A percentile compares a stretch with the other conserved stretches of the same genome.
These are phyloP conservation scores for Cokeromyces recurvatus DNA, from an alignment of 371 early-diverging fungal genomes.

Conservation along the genomic window DNA sequence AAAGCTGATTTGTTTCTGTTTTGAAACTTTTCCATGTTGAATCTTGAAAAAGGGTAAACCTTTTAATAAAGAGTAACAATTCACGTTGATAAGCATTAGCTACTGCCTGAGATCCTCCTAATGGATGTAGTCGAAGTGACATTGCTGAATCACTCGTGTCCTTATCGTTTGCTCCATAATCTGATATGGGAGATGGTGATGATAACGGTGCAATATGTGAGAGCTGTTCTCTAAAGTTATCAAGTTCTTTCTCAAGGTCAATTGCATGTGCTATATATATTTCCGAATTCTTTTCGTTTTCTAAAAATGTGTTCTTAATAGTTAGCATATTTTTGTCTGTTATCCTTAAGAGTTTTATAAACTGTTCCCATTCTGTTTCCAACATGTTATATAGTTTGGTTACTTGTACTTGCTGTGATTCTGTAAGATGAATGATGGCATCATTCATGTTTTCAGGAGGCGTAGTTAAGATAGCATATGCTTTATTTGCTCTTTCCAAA, in stretches of 20 bases:
- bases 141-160: too few relatives aligned
- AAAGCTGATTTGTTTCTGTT: conserved; percentile 6
- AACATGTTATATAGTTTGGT: conserved; percentile 29
- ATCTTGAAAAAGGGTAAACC: conserved; percentile 15
- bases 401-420: conserved; percentile 33
- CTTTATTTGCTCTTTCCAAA: conserved; percentile 28
- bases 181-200: too few relatives aligned
- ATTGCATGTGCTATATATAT: conserved; percentile 19
- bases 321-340: conserved; percentile 35
- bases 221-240: too few relatives aligned
- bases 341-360: conserved; percentile 22
- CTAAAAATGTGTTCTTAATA: conserved; percentile 25
- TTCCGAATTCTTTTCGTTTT: conserved; percentile 26
- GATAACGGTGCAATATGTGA: too few relatives aligned
- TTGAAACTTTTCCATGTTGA: conserved; percentile 24
- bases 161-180: too few relatives aligned
- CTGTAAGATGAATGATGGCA: conserved; percentile 34
- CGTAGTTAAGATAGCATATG: conserved; percentile 20
- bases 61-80: neutral
- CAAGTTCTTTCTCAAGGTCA: conserved; percentile 3
- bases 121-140: too few relatives aligned
- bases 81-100: conserved; percentile 9
- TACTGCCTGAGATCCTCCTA: too few relatives aligned
- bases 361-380: conserved; percentile 35
- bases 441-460: conserved; percentile 37